phyloP scores from a whole-genome alignment of 257 asterid species.

The Solanum sitiens region DNA sequence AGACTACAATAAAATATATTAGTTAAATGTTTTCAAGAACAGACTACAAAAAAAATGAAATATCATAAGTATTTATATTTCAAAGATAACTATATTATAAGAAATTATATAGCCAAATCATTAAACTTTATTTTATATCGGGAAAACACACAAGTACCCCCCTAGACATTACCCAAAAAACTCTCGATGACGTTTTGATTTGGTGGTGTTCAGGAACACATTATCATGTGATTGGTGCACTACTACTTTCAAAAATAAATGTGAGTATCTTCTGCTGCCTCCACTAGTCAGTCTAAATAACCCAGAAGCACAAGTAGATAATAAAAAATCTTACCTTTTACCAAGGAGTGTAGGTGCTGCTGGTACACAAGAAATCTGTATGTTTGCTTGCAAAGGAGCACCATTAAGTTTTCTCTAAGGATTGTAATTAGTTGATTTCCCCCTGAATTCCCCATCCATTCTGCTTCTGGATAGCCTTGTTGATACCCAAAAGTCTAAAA shows the following conservation, averaged over 20 bases:
- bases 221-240: neutral
- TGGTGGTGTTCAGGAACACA: neutral
- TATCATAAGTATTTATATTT: too few relatives aligned
- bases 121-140: too few relatives aligned
- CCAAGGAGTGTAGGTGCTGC: constrained; percentile 48
- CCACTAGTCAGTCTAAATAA: neutral
- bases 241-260: neutral
- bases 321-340: constrained; percentile 53
- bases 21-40: too few relatives aligned
- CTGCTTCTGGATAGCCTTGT: constrained; percentile 35
- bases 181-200: neutral
- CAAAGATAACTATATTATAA: too few relatives aligned
- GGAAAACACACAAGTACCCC: too few relatives aligned
- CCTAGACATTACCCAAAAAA: too few relatives aligned
- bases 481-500: constrained; percentile 38
- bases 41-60: too few relatives aligned
- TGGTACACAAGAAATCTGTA: constrained; percentile 28
- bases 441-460: constrained; percentile 25
- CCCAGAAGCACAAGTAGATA: neutral
- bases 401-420: constrained; percentile 25
- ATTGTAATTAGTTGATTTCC: constrained; percentile 25
- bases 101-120: too few relatives aligned
- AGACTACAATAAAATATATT: too few relatives aligned
- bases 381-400: constrained; percentile 43
- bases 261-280: neutral